Evolutionary conservation across 768 basidiomycete species (phyloP), one percentile per base, ranked within the genome.

Genomic region (Tubosaeta brunneosetosa): DNA sequence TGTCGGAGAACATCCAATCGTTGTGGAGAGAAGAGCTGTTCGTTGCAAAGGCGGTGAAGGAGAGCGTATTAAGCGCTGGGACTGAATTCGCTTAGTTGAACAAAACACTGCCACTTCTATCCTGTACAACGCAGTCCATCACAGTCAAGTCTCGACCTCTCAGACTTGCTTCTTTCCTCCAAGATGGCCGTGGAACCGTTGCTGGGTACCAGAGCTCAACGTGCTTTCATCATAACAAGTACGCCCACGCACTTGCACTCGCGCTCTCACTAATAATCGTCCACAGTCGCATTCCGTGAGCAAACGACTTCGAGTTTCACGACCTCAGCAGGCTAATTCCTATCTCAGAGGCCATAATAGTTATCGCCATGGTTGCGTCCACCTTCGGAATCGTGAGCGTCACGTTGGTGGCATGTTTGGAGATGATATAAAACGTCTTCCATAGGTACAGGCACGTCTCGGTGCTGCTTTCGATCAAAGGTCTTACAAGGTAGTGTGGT

Each of bases 101-200:
- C 61, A 66, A 13, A 3, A 41, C 61, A 66, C 56, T 60, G 66
- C 64, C 66, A 58, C 57, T 31, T 25, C 33, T 7, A 29, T 44
- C 43, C 17, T 31, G 37, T 33, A 34, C 54, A 50, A 29, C 46
- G 33, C 41, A 6, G 49, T 32, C 51, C 60, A 43, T 41, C 59
- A 51, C 40, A 54, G 47, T 49, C 45, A 56, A 55, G 55, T 32
- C 49, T 50, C 50, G 32, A 50, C 7, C 32, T 13, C 45, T 11
- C 49, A 58, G 55, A 61, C 50, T 62, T 55, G 27, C 44, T 55
- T 45, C n/a, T 29, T 45, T 45, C 31, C 41, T 61, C 41, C 43
- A 68, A 55, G 57, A 91, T 90, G 88, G 80, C 83, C 48, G 74
- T 83, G 43, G 85, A 88, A 73, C 80, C 81, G 22, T 76, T 92